Conservation (phyloP, 768 basidiomycete genomes). For the Lactarius psammicola region DNA sequence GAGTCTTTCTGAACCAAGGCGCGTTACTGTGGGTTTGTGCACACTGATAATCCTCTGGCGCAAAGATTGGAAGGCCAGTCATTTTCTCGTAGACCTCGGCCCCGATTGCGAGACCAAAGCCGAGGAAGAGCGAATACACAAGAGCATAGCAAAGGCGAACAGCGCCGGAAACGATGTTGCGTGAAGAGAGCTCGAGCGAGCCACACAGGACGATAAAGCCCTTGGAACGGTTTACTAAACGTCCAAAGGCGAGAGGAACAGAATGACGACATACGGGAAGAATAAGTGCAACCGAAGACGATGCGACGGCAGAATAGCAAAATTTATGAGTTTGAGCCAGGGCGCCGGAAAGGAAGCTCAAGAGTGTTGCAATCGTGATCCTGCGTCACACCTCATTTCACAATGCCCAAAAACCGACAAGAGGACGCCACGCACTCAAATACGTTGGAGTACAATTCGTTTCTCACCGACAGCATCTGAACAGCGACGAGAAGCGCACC, state of each 20-base stretch:
- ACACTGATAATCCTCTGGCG: constrained; percentile 62
- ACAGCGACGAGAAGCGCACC: constrained; percentile 71
- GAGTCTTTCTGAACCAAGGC: constrained; percentile 74
- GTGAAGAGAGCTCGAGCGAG: constrained; percentile 73
- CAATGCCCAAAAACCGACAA: constrained; percentile 11
- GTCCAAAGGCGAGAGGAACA: background rate
- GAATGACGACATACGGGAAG: constrained; percentile 52
- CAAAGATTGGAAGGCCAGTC: constrained; percentile 44
- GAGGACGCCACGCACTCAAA: constrained; percentile 55
- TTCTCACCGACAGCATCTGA: constrained; percentile 67
- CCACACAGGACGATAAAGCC: constrained; percentile 72
- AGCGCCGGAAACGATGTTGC: constrained; percentile 81
- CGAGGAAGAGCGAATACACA: constrained; percentile 72
- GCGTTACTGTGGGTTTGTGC: constrained; percentile 52
- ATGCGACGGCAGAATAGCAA: constrained; percentile 80
- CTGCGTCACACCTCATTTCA: constrained; percentile 36
- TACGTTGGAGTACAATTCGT: constrained; percentile 77
- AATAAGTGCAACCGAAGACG: constrained; percentile 75
- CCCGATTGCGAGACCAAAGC: constrained; percentile 82
- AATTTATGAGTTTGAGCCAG: constrained; percentile 65
- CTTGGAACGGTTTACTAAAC: constrained; percentile 26
- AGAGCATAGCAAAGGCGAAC: constrained; percentile 79
- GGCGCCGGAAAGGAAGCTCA: constrained; percentile 77
- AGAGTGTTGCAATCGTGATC: constrained; percentile 74
- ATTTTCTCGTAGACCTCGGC: constrained; percentile 64